Base-by-base conservation (phyloP, 1,139 yeast species). In the Kodamaea derodonti region DNA sequence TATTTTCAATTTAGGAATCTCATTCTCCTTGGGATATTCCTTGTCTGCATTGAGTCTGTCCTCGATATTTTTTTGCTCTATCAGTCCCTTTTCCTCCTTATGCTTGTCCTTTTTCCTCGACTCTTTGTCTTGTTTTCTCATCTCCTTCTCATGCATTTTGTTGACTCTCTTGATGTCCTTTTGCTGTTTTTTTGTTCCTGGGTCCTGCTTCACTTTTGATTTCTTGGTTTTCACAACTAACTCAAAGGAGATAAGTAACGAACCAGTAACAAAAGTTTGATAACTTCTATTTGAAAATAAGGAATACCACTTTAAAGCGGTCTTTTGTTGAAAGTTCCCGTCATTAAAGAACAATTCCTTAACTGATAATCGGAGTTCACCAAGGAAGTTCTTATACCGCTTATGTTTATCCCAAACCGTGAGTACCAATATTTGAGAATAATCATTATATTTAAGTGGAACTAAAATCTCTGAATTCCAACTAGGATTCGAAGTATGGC, bases 231-330 rank as follows among this genome's bases (percentile, higher is more conserved):
- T 58, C 7, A 63, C 52, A n/a, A 57, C 51, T 32, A 79, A 50
- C 35, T 72, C 72, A 43, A 80, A 73, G 20, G 72, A 67, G n/a
- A 78, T 47, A 27, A 67, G 60, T 4, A 82, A 42, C 0, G 80
- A 71, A 0, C 88, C 88, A 0, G 81, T 73, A 9, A 78, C 76
- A 49, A 65, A 77, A 8, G 73, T 58, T 29, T 70, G 72, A 39
- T 70, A 60, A 3, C 61, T 48, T 29, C 56, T 56, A 15, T 71
- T 69, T 2, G 83, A 76, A 38, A 69, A 67, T 10, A 80, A 54
- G 35, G 63, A 60, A 47, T 64, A 72, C 83, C 83, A 78, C 40
- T 64, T 63, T 14, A 70, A 61, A 1, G 62, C 71, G 3, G 64
- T 56, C 32, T 42, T 48, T 32, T 46, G 41, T 11, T 20, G 32